A percentile compares a stretch with the other conserved stretches of the same genome.
These are phyloP conservation scores for Holtermannia corniformis DNA, from an alignment of 768 basidiomycete genomes.

Conservation along the genomic window DNA sequence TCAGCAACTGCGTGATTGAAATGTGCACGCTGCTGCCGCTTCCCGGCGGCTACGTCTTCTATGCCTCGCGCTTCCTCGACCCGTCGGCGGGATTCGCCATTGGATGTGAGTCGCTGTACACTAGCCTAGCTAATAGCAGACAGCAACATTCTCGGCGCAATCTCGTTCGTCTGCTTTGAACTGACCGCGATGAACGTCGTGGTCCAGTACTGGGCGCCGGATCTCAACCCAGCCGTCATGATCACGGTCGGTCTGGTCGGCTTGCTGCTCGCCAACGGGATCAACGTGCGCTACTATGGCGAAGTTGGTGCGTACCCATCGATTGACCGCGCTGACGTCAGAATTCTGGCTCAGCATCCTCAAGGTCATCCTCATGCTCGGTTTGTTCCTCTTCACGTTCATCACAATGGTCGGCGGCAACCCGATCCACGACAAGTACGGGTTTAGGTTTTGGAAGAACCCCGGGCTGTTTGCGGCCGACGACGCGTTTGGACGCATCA, in stretches of 20 bases:
- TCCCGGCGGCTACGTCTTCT: constrained; percentile 18
- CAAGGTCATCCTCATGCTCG: constrained; percentile 47
- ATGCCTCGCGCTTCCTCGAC: constrained; percentile 19
- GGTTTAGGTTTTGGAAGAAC: constrained; percentile 22
- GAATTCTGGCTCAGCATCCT: constrained; percentile 17
- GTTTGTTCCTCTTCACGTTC: constrained; percentile 52
- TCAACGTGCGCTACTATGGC: constrained; percentile 11
- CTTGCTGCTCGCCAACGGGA: constrained; percentile 8
- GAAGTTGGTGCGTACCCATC: constrained; percentile 3
- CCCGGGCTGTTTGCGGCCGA: constrained; percentile 15
- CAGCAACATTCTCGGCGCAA: constrained; percentile 15
- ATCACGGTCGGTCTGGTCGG: constrained; percentile 16
- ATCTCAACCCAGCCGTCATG: constrained; percentile 16
- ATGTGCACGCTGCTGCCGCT: constrained; percentile 20
- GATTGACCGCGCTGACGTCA: background rate
- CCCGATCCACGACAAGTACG: constrained; percentile 49
- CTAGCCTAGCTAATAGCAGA: background rate
- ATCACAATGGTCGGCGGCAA: constrained; percentile 46
- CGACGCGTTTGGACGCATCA: constrained; percentile 2
- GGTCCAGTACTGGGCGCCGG: constrained; percentile 17
- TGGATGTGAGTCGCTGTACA: constrained; percentile 13
- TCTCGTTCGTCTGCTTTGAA: constrained; percentile 20
- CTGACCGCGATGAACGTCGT: constrained; percentile 17
- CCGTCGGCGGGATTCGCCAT: constrained; percentile 15
- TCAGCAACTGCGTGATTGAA: constrained; percentile 18